phyloP scores from a whole-genome alignment of 306 rosid genomes.

The Acacia confusa region DNA sequence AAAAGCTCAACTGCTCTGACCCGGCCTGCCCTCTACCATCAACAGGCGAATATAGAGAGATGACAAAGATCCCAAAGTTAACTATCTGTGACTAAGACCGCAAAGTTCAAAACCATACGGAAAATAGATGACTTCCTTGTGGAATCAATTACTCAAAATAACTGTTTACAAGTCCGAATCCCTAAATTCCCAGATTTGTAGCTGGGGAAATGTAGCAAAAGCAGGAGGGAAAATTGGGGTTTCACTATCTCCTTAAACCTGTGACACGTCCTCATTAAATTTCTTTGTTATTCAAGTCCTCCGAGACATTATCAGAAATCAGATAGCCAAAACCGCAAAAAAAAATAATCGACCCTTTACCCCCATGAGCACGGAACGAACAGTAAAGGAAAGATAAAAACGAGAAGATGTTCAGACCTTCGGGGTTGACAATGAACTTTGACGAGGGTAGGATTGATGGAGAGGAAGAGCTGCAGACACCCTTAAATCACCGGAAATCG shows the following conservation, averaged over 20 bases:
- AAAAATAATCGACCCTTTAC: background rate
- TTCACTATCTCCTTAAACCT: background rate
- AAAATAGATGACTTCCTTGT: background rate
- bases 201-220: background rate
- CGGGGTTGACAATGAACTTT: conserved; percentile 47
- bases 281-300: background rate
- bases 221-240: background rate
- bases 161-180: background rate
- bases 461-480: conserved; percentile 72
- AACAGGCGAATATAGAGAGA: background rate
- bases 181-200: conserved; percentile 1
- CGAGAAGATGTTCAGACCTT: conserved; percentile 51
- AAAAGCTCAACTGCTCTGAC: background rate
- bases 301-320: background rate
- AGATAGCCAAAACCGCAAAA: background rate
- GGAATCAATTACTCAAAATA: background rate
- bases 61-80: conserved; percentile 12
- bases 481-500: conserved; percentile 67
- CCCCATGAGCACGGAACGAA: conserved; percentile 18
- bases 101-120: background rate
- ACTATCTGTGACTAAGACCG: conserved; percentile 8
- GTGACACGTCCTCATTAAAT: background rate
- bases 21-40: background rate
- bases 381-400: background rate
- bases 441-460: conserved; percentile 47